phyloP scores from a whole-genome alignment of 2,329 filamentous ascomycete species.

The Xylariomycetidae sp. region DNA sequence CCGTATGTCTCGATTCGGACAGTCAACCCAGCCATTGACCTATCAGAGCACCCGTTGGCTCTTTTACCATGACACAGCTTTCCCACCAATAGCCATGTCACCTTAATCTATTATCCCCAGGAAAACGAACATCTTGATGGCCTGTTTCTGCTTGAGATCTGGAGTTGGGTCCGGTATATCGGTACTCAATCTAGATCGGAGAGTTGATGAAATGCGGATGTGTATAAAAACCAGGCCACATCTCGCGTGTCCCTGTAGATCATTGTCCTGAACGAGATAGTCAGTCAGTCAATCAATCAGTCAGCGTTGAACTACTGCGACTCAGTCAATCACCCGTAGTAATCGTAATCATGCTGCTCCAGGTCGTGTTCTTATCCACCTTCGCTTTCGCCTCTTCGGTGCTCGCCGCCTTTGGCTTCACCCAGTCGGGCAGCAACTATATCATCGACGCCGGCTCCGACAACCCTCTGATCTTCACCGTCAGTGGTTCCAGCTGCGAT shows the following conservation, averaged over 20 bases:
- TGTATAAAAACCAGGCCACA: not conserved
- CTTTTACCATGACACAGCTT: too few relatives aligned
- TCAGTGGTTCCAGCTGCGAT: constrained; percentile 53
- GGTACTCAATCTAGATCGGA: too few relatives aligned
- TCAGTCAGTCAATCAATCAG: too few relatives aligned
- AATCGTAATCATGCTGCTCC: constrained; percentile 18
- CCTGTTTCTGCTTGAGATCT: too few relatives aligned
- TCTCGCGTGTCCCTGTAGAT: not conserved
- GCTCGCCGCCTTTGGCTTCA: constrained; percentile 28
- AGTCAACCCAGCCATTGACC: constrained; percentile 7
- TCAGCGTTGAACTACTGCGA: too few relatives aligned
- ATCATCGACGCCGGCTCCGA: constrained; percentile 34
- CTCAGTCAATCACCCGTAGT: not conserved
- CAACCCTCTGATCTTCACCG: constrained; percentile 47
- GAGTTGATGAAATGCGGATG: too few relatives aligned
- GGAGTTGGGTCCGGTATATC: too few relatives aligned
- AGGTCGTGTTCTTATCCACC: constrained; percentile 16
- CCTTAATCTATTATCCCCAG: too few relatives aligned
- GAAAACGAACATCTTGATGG: too few relatives aligned
- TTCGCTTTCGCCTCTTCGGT: constrained; percentile 21
- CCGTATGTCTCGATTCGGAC: constrained; percentile 13
- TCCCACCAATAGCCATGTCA: too few relatives aligned
- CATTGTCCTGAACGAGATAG: too few relatives aligned
- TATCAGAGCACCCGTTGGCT: too few relatives aligned
- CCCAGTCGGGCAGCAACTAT: constrained; percentile 29